A percentile compares a stretch with the other conserved stretches of the same genome.
phyloP scores from a whole-genome alignment of 345 rosid genomes.

The Euphorbia peplus region DNA sequence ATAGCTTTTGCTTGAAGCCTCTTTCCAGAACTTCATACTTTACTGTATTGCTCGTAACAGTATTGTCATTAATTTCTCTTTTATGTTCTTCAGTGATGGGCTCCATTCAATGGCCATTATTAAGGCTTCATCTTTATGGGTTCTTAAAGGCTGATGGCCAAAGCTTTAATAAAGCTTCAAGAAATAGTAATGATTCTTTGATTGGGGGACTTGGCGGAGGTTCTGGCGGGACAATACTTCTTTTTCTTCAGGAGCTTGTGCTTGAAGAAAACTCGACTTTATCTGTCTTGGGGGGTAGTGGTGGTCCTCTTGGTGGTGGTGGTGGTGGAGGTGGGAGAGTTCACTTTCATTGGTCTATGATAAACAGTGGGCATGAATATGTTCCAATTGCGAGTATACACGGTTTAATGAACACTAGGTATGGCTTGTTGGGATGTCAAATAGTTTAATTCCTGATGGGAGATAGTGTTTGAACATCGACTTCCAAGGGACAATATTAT shows the following conservation, averaged over 20 bases:
- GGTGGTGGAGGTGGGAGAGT: conserved; percentile 99
- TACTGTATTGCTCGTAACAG: background rate
- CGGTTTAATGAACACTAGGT: conserved; percentile 78
- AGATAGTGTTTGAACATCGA: background rate
- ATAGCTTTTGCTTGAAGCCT: conserved; percentile 2
- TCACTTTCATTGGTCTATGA: conserved; percentile 94
- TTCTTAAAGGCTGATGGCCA: conserved; percentile 86
- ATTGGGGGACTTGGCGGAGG: conserved; percentile 95
- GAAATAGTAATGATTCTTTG: conserved; percentile 46
- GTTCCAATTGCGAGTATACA: conserved; percentile 64
- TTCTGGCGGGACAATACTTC: conserved; percentile 96
- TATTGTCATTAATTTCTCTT: conserved; percentile 20
- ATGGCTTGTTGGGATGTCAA: conserved; percentile 13
- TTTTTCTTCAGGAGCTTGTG: conserved; percentile 81
- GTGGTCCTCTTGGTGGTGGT: conserved; percentile 85
- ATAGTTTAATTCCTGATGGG: background rate
- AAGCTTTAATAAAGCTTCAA: conserved; percentile 46
- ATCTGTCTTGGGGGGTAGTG: conserved; percentile 78
- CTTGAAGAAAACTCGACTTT: conserved; percentile 63
- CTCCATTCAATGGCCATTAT: conserved; percentile 78
- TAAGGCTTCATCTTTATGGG: conserved; percentile 64
- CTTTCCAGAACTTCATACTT: conserved; percentile 2
- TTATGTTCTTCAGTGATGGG: conserved; percentile 66
- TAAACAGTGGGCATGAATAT: conserved; percentile 71
- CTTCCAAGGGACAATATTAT: background rate